Evolutionary conservation across 495 filamentous ascomycete species (phyloP).

Genomic region (Penicillium angulare): DNA sequence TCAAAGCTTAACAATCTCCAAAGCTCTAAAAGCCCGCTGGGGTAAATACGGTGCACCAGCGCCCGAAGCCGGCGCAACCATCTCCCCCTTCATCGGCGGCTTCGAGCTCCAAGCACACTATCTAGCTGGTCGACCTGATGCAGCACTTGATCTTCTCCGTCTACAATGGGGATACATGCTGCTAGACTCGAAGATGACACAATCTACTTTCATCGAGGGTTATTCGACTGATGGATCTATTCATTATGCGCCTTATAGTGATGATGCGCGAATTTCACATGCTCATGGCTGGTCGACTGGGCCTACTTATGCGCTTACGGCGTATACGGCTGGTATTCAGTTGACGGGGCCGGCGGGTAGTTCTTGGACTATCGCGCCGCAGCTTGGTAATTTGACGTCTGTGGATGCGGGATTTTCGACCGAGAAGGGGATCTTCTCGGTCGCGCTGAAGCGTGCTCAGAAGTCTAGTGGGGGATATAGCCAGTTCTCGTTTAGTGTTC

Average conservation of each 20-base stretch:
- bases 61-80: conserved; percentile 50
- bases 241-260: conserved; percentile 56
- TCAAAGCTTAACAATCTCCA: conserved; percentile 31
- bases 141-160: conserved; percentile 51
- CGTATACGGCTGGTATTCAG: conserved; percentile 51
- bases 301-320: conserved; percentile 50
- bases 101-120: conserved; percentile 58
- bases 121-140: conserved; percentile 36
- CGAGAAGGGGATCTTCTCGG: background rate
- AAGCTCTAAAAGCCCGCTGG: conserved; percentile 48
- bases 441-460: background rate
- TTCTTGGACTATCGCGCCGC: conserved; percentile 48
- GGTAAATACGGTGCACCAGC: conserved; percentile 54
- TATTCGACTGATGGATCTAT: conserved; percentile 52
- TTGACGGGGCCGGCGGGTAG: conserved; percentile 39
- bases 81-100: conserved; percentile 57
- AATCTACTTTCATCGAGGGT: conserved; percentile 60
- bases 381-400: conserved; percentile 44
- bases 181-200: conserved; percentile 57
- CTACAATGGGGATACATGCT: conserved; percentile 60
- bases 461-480: conserved; percentile 4
- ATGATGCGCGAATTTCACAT: conserved; percentile 51
- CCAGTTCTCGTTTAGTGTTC: conserved; percentile 14
- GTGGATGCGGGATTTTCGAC: conserved; percentile 52
- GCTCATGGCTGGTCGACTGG: conserved; percentile 61